These are phyloP conservation scores for Trichoderma parareesei DNA, from an alignment of 495 filamentous ascomycete species.

Conservation along the genomic window DNA sequence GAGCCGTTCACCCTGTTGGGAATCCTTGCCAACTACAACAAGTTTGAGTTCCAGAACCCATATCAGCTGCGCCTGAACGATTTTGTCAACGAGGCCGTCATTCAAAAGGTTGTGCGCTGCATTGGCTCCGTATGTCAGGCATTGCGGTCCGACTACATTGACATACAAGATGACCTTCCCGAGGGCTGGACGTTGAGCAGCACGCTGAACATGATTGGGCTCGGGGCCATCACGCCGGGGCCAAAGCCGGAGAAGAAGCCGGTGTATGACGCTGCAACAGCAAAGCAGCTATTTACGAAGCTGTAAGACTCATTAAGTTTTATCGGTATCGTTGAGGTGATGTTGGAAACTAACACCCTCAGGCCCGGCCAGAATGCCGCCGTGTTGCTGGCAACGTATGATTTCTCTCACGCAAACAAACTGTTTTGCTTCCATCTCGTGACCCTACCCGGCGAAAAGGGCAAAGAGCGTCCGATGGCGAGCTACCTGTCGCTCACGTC, in stretches of 20 bases:
- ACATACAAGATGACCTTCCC: slow-evolving; percentile 85
- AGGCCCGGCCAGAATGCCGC: slow-evolving; percentile 75
- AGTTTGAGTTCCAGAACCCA: slow-evolving; percentile 97
- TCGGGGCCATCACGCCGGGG: slow-evolving; percentile 65
- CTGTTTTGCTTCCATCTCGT: slow-evolving; percentile 85
- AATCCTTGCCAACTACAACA: slow-evolving; percentile 96
- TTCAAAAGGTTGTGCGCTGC: slow-evolving; percentile 70
- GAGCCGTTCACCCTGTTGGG: slow-evolving; percentile 79
- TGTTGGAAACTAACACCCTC: slow-evolving; percentile 20
- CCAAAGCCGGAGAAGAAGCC: slow-evolving; percentile 53
- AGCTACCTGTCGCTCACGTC: slow-evolving; percentile 83
- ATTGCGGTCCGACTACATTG: slow-evolving; percentile 67
- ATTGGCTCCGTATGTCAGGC: slow-evolving; percentile 60
- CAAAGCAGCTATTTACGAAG: slow-evolving; percentile 67
- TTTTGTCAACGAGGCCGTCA: slow-evolving; percentile 87
- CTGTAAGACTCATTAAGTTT: slow-evolving; percentile 24
- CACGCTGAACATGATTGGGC: slow-evolving; percentile 76
- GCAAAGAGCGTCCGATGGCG: slow-evolving; percentile 66
- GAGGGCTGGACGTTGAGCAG: slow-evolving; percentile 80
- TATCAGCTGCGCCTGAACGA: slow-evolving; percentile 93
- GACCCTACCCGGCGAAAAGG: slow-evolving; percentile 53
- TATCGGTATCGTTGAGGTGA: neutral
- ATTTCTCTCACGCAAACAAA: slow-evolving; percentile 92
- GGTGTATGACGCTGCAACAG: slow-evolving; percentile 55
- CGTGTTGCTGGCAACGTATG: slow-evolving; percentile 77